phyloP scores from a whole-genome alignment of 208 protist genomes.

The Leptomonas pyrrhocoris region DNA sequence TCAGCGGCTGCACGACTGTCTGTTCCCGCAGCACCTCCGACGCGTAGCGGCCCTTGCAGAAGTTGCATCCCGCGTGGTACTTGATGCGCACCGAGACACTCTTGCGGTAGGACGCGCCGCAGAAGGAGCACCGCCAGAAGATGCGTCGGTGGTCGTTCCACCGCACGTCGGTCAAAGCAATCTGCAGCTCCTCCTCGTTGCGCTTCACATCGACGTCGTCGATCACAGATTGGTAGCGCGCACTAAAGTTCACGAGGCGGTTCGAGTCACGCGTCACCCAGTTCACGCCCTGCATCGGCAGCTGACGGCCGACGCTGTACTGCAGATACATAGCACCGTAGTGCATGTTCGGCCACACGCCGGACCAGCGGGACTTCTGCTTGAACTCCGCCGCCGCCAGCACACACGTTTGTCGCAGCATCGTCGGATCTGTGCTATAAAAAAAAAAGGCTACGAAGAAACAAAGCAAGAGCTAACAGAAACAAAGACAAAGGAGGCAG shows the following conservation, averaged over 20 bases:
- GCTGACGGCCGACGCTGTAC: slow-evolving; percentile 78
- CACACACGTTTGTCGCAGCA: slow-evolving; percentile 43
- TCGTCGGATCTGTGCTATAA: slow-evolving; percentile 9
- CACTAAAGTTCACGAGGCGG: slow-evolving; percentile 73
- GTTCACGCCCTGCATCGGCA: slow-evolving; percentile 84
- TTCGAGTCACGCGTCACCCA: slow-evolving; percentile 90
- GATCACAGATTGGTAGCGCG: slow-evolving; percentile 77
- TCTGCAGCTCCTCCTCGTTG: slow-evolving; percentile 83
- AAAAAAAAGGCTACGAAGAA: background rate
- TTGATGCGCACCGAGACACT: slow-evolving; percentile 83
- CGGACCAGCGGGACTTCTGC: slow-evolving; percentile 89
- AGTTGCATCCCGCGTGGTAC: slow-evolving; percentile 80
- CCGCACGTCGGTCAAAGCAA: slow-evolving; percentile 71
- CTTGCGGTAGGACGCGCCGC: slow-evolving; percentile 77
- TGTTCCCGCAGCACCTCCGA: slow-evolving; percentile 82
- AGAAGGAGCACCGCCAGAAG: slow-evolving; percentile 85
- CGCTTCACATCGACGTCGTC: slow-evolving; percentile 76
- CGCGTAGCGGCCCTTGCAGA: slow-evolving; percentile 68
- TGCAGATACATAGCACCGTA: slow-evolving; percentile 89
- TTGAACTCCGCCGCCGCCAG: slow-evolving; percentile 88
- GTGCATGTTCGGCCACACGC: slow-evolving; percentile 89
- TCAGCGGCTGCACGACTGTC: slow-evolving; percentile 24
- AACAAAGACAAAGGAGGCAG: too few species aligned
- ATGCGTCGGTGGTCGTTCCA: slow-evolving; percentile 89
- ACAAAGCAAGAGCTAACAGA: too few species aligned